phyloP scores from a whole-genome alignment of 352 stramenopile genomes.

The Globisporangium mamillatum region DNA sequence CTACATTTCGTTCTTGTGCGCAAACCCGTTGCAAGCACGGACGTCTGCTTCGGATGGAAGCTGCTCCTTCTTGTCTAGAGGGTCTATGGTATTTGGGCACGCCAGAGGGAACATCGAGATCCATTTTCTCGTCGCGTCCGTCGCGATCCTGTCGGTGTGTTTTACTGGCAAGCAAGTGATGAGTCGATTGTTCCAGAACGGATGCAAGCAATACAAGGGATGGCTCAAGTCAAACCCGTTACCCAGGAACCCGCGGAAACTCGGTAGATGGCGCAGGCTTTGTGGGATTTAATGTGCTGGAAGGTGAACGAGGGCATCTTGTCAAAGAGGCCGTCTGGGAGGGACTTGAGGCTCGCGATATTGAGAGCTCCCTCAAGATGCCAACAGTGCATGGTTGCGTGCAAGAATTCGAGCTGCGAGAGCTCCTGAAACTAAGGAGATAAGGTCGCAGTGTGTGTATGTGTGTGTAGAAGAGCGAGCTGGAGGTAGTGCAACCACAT shows the following conservation, averaged over 20 bases:
- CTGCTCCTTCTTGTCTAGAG: neutral
- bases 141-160: constrained; percentile 4
- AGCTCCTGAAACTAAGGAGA: neutral
- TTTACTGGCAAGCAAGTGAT: constrained; percentile 6
- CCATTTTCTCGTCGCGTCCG: neutral
- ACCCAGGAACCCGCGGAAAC: constrained; percentile 2
- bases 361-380: neutral
- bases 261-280: neutral
- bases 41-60: constrained; percentile 6
- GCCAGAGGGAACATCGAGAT: neutral
- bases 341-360: neutral
- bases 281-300: neutral
- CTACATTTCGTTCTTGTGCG: neutral
- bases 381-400: neutral
- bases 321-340: neutral
- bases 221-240: constrained; percentile 9
- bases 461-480: neutral
- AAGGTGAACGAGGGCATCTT: neutral
- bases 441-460: neutral
- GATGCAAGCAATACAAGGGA: neutral
- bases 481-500: too few relatives aligned
- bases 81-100: neutral
- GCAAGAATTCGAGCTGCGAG: neutral
- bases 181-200: neutral
- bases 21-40: constrained; percentile 18